These are phyloP conservation scores for Physocladia obscura DNA, from an alignment of 192 early-diverging fungal species.

Conservation along the genomic window DNA sequence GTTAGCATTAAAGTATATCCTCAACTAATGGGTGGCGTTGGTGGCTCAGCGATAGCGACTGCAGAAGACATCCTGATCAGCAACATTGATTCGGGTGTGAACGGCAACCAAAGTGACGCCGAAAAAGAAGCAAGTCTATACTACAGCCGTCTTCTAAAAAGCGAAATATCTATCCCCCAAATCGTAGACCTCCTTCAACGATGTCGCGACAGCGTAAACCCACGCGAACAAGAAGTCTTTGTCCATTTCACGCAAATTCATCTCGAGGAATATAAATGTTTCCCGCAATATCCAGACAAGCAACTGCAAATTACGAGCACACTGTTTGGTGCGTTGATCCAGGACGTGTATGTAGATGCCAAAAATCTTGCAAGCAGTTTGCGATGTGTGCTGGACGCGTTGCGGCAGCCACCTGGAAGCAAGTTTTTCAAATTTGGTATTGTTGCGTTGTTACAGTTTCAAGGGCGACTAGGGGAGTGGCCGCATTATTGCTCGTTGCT, in stretches of 20 bases:
- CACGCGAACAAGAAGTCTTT: slow-evolving; percentile 79
- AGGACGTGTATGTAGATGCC: slow-evolving; percentile 80
- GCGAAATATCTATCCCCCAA: slow-evolving; percentile 76
- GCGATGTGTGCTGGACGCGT: slow-evolving; percentile 84
- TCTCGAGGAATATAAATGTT: slow-evolving; percentile 95
- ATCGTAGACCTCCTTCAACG: slow-evolving; percentile 80
- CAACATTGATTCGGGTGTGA: not conserved
- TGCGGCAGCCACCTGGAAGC: slow-evolving; percentile 74
- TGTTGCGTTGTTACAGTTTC: slow-evolving; percentile 81
- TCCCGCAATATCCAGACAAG: slow-evolving; percentile 90
- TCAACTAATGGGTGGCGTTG: not conserved
- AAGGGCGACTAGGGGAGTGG: slow-evolving; percentile 81
- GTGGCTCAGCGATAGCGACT: not conserved
- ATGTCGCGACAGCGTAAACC: slow-evolving; percentile 75
- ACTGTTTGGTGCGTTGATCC: slow-evolving; percentile 88
- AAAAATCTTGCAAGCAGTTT: slow-evolving; percentile 80
- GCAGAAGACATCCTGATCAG: not conserved
- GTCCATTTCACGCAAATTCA: slow-evolving; percentile 89
- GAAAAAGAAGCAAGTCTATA: slow-evolving; percentile 74
- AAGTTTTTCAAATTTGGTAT: slow-evolving; percentile 90
- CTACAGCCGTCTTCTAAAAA: slow-evolving; percentile 76
- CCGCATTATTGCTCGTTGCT: slow-evolving; percentile 84
- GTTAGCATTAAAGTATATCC: slow-evolving; percentile 26
- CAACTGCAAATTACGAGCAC: slow-evolving; percentile 85
- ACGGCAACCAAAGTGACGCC: slow-evolving; percentile 47